phyloP scores from a whole-genome alignment of 164 flowering plant genomes.

The Berberis thunbergii region DNA sequence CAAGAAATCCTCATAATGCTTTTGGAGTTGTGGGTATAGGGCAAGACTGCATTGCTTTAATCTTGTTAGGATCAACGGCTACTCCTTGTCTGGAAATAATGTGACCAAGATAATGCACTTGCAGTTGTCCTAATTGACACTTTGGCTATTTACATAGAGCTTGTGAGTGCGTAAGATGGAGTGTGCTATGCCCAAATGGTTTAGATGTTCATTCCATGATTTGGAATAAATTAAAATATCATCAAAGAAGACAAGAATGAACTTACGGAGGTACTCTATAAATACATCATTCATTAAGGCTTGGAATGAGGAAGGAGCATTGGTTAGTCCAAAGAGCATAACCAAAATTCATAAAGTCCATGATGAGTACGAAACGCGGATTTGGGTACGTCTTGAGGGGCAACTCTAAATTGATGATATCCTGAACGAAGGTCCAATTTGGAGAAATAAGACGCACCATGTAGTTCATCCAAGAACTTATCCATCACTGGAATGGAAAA shows the following conservation, averaged over 20 bases:
- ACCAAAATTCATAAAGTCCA: not conserved
- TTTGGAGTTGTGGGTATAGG: not conserved
- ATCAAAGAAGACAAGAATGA: too few relatives aligned
- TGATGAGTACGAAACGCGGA: not conserved
- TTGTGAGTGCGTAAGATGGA: not conserved
- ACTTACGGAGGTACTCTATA: too few relatives aligned
- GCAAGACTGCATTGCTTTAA: not conserved
- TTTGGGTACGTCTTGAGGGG: not conserved
- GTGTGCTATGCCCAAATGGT: not conserved
- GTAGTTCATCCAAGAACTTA: not conserved
- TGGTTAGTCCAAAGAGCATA: too few relatives aligned
- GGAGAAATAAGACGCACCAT: too few relatives aligned
- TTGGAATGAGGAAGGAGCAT: too few relatives aligned
- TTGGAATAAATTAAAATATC: too few relatives aligned
- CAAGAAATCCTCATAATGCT: not conserved
- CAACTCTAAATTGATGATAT: not conserved
- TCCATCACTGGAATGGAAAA: not conserved
- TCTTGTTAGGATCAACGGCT: too few relatives aligned
- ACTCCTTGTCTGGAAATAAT: too few relatives aligned
- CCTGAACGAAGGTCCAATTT: too few relatives aligned
- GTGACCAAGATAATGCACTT: not conserved
- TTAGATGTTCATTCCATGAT: too few relatives aligned
- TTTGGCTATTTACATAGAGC: not conserved
- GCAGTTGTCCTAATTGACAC: too few relatives aligned
- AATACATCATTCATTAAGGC: too few relatives aligned